Percentiles rank a stretch among this genome's conserved stretches.
phyloP scores from a whole-genome alignment of 202 grass and related monocot genomes.

The Schoenoplectus triqueter region DNA sequence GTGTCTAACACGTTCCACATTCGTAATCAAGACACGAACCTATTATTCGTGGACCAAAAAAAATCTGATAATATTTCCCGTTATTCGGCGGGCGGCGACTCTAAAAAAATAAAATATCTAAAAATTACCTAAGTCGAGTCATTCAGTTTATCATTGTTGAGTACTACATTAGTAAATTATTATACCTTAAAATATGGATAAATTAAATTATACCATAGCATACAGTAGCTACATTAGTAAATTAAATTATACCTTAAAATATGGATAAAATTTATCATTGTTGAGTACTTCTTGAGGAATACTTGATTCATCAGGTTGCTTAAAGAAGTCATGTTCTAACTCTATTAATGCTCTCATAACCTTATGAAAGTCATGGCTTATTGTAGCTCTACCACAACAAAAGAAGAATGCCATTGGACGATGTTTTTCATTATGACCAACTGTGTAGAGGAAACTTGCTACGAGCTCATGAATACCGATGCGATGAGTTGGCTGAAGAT shows the following conservation, averaged over 20 bases:
- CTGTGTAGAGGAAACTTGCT: background rate
- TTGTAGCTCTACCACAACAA: background rate
- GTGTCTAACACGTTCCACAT: too few relatives aligned
- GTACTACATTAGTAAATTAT: too few relatives aligned
- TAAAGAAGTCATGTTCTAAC: background rate
- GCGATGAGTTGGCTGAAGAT: background rate
- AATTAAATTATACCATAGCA: too few relatives aligned
- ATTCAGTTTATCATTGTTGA: too few relatives aligned
- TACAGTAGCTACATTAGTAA: background rate
- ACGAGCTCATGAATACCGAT: background rate
- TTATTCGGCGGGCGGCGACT: too few relatives aligned
- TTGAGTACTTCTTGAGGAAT: background rate
- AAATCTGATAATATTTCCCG: too few relatives aligned
- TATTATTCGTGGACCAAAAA: too few relatives aligned
- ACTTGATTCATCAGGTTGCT: background rate
- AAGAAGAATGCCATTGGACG: background rate
- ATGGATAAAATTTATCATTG: background rate
- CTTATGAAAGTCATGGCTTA: conserved; percentile 11
- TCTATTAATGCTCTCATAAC: background rate
- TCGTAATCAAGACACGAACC: too few relatives aligned
- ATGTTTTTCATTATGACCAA: background rate
- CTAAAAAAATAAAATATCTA: too few relatives aligned
- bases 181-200: too few relatives aligned
- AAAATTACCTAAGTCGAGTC: too few relatives aligned
- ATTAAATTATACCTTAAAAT: background rate